A percentile compares a stretch with the other conserved stretches of the same genome.
These are phyloP conservation scores for Juglanconis sp. DNA, from an alignment of 2,329 filamentous ascomycete species.

Conservation along the genomic window DNA sequence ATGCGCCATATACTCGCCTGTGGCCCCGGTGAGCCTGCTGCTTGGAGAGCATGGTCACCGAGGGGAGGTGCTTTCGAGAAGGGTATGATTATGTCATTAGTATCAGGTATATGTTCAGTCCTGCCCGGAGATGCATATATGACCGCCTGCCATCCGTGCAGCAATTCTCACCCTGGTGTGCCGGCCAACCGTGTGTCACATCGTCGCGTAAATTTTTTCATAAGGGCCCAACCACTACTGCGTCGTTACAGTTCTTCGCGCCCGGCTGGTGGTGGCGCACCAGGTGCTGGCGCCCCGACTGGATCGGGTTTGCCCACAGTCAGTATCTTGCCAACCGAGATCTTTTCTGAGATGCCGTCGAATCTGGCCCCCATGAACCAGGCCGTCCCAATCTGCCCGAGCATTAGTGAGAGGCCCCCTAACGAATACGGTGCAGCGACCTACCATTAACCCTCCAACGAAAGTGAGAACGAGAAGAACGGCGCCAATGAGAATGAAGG, in stretches of 20 bases:
- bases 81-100: slow-evolving; percentile 18
- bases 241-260: slow-evolving; percentile 30
- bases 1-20: not conserved
- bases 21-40: too few relatives aligned
- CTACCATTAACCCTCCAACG: slow-evolving; percentile 77
- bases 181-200: slow-evolving; percentile 2
- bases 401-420: not conserved
- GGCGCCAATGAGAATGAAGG: slow-evolving; percentile 62
- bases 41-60: not conserved
- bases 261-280: not conserved
- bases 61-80: not conserved
- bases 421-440: slow-evolving; percentile 28
- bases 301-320: slow-evolving; percentile 9
- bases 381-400: slow-evolving; percentile 65
- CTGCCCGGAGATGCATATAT: slow-evolving; percentile 7
- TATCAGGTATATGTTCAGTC: slow-evolving; percentile 10
- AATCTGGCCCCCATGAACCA: slow-evolving; percentile 81
- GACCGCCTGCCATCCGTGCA: not conserved
- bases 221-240: slow-evolving; percentile 2
- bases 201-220: slow-evolving; percentile 17
- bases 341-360: slow-evolving; percentile 61
- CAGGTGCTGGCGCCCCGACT: slow-evolving; percentile 22
- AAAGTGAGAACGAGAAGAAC: slow-evolving; percentile 67
- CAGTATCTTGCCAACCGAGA: slow-evolving; percentile 31
- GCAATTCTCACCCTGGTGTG: slow-evolving; percentile 3